Base-by-base conservation (phyloP, 257 asterid genomes). In the Plantago ovata region DNA sequence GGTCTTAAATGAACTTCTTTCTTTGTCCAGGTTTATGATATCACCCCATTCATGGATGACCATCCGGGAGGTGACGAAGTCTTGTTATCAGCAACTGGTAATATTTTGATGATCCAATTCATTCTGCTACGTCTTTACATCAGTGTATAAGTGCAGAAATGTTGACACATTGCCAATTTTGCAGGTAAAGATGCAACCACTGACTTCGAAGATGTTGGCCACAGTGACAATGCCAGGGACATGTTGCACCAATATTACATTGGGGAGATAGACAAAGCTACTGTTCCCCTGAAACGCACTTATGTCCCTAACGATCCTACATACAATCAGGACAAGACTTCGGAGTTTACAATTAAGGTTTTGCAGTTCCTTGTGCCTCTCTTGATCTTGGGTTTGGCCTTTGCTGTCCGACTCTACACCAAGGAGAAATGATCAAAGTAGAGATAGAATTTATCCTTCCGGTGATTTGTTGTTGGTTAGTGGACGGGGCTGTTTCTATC, bases 51-150 rank as follows among this genome's bases (percentile, higher is more conserved):
- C 79, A 89, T 89, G 97, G 94, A 85, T 4, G 97, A 89, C 70
- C 95, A 89, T 68, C 97, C 97, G 0, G 97, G 97, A 63, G 97
- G 94, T 49, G 95, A 82, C 60, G 97, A 89, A 72, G 94, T 89
- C 61, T 63, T 89, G 83, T 84, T 86, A 41, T 63, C 95, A 23
- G 80, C 89, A 60, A 75, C 77, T 13, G 75, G 77, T 75, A 75
- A 58, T 33, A 11, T 20, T 13, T 8, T 60, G 1, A 43, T 13
- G n/a, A n/a, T 53, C 20, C 10, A 41, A 22, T 48, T 40, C 13
- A 43, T 28, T 38, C 12, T 39, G 22, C 2, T 38, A 20, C 36
- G 46, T 0, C 38, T 5, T 61, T 32, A 1, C 16, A 41, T 60
- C 39, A 41, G 32, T 41, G 47, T 14, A 40, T 13, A n/a, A 38